Evolutionary conservation across 1,284 basidiomycete genomes (phyloP).

Genomic region (Jaminaea rosea): DNA sequence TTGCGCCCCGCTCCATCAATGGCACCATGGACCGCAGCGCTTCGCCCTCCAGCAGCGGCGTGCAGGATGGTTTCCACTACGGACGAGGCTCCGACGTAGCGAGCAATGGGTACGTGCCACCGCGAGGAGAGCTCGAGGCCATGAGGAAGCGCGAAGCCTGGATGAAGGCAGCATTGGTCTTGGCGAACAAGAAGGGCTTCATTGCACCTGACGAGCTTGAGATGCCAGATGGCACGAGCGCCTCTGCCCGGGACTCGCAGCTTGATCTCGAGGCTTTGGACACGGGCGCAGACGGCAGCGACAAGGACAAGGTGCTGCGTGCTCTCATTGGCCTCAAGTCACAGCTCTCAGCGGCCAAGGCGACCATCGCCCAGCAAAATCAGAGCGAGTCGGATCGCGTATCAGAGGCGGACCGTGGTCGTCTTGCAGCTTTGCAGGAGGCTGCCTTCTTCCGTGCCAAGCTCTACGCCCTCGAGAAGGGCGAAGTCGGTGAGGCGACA

Average conservation of each 20-base stretch:
- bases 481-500: constrained; percentile 57
- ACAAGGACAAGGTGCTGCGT: constrained; percentile 57
- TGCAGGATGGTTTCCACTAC: constrained; percentile 35
- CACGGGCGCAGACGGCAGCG: constrained; percentile 45
- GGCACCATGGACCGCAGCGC: constrained; percentile 7
- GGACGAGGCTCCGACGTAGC: constrained; percentile 8
- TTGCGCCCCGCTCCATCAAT: constrained; percentile 24
- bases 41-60: background rate
- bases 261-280: constrained; percentile 46
- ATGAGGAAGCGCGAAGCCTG: constrained; percentile 71
- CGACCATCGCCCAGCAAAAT: constrained; percentile 64
- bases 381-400: constrained; percentile 67
- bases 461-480: constrained; percentile 70
- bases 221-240: constrained; percentile 18
- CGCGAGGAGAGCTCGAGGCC: constrained; percentile 59
- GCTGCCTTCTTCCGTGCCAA: constrained; percentile 94
- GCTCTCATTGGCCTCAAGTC: constrained; percentile 77
- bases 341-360: constrained; percentile 76
- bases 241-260: constrained; percentile 11
- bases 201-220: constrained; percentile 55
- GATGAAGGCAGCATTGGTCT: constrained; percentile 71
- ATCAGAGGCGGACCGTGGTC: constrained; percentile 69
- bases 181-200: constrained; percentile 73
- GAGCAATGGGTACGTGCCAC: constrained; percentile 1
- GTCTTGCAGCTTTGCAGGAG: constrained; percentile 76